Evolutionary conservation across 148 eudicot species (phyloP).

Genomic region (Diospyros lotus): DNA sequence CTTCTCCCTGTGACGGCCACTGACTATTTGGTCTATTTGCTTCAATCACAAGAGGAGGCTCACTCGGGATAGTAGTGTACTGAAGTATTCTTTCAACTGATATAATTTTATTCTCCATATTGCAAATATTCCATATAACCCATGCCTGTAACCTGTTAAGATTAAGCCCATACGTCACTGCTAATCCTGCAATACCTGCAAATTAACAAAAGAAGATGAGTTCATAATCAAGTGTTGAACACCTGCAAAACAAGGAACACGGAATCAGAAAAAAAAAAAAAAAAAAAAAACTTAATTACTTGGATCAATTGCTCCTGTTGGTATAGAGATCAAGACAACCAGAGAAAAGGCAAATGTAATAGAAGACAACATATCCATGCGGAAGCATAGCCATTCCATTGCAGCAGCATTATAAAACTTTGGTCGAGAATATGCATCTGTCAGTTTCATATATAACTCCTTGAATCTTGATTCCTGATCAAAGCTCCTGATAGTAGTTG

Average conservation of each 20-base stretch:
- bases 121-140: constrained; percentile 39
- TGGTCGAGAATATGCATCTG: constrained; percentile 38
- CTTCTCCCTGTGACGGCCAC: constrained; percentile 57
- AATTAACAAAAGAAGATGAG: constrained; percentile 1
- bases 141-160: constrained; percentile 37
- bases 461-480: constrained; percentile 45
- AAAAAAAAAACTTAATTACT: constrained; percentile 25
- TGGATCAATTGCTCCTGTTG: constrained; percentile 39
- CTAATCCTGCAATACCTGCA: constrained; percentile 57
- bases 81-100: constrained; percentile 68
- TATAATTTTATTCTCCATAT: constrained; percentile 53
- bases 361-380: constrained; percentile 48
- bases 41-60: constrained; percentile 52
- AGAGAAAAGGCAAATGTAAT: constrained; percentile 44
- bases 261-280: not conserved
- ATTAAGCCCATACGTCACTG: constrained; percentile 56
- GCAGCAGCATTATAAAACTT: constrained; percentile 38
- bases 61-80: constrained; percentile 42
- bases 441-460: constrained; percentile 25
- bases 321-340: constrained; percentile 49
- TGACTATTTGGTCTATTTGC: constrained; percentile 33
- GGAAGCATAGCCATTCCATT: constrained; percentile 53
- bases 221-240: not conserved
- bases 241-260: not conserved
- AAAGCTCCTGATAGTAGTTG: constrained; percentile 52